Evolutionary conservation across 2,329 filamentous ascomycete genomes (phyloP).

Genomic region (Didymella segeticola): DNA sequence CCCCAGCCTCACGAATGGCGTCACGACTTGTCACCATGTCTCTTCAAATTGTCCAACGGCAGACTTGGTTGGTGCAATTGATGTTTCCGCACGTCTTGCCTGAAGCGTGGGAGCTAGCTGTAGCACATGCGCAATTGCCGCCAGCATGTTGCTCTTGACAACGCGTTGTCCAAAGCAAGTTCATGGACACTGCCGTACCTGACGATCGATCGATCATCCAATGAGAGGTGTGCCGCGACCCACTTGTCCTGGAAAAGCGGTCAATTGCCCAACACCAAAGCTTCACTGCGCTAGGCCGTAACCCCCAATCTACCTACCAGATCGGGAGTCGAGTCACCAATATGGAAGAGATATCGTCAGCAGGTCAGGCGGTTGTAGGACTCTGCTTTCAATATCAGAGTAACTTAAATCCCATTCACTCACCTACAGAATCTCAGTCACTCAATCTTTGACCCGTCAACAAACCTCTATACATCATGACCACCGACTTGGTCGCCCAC

Average conservation of each 20-base stretch:
- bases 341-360: constrained; percentile 5
- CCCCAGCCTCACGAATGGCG: not conserved
- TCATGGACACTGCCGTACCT: constrained; percentile 6
- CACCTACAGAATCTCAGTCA: not conserved
- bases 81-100: not conserved
- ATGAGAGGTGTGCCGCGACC: constrained; percentile 8
- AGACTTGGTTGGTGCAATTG: not conserved
- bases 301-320: constrained; percentile 8
- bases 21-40: constrained; percentile 1
- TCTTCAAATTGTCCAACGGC: not conserved
- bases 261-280: constrained; percentile 18
- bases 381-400: not conserved
- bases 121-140: not conserved
- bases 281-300: constrained; percentile 10
- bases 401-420: constrained; percentile 3
- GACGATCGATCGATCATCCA: constrained; percentile 12
- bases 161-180: constrained; percentile 2
- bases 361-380: not conserved
- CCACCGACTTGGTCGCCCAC: constrained; percentile 14
- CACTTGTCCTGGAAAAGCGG: constrained; percentile 14
- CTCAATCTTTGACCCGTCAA: constrained; percentile 2
- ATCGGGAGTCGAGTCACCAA: constrained; percentile 9
- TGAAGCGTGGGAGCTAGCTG: not conserved
- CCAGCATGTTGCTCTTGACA: constrained; percentile 5
- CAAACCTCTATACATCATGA: constrained; percentile 3